phyloP scores from a whole-genome alignment of 352 stramenopile genomes.

The Phytophthora idaei region DNA sequence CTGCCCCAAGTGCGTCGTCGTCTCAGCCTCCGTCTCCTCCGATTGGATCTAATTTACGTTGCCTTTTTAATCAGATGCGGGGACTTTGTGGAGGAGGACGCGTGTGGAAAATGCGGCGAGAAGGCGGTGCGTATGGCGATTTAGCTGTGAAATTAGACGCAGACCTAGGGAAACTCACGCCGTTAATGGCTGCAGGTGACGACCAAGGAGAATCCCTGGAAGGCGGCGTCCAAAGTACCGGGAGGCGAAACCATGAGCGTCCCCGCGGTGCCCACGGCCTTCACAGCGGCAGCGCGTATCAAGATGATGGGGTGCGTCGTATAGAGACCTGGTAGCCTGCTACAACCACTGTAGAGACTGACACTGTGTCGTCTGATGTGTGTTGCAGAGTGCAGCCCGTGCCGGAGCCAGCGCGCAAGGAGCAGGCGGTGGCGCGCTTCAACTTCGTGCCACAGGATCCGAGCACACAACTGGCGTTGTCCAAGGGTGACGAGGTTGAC shows the following conservation, averaged over 20 bases:
- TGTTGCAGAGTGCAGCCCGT: constrained; percentile 33
- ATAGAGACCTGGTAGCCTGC: neutral
- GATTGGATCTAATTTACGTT: constrained; percentile 3
- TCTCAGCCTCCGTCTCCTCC: neutral
- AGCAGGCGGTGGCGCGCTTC: constrained; percentile 77
- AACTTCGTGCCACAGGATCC: constrained; percentile 80
- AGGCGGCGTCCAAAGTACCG: constrained; percentile 45
- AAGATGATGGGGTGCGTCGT: constrained; percentile 56
- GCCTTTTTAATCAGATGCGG: constrained; percentile 46
- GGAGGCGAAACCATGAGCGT: constrained; percentile 46
- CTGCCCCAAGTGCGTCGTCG: constrained; percentile 59
- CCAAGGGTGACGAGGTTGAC: constrained; percentile 73
- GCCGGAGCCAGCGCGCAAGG: constrained; percentile 46
- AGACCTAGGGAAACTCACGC: neutral
- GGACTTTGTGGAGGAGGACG: constrained; percentile 55
- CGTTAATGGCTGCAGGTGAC: constrained; percentile 35
- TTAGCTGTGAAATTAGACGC: neutral
- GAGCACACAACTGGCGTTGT: constrained; percentile 67
- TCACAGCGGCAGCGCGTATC: constrained; percentile 55
- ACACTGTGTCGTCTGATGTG: neutral
- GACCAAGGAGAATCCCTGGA: constrained; percentile 58
- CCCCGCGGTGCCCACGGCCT: constrained; percentile 69
- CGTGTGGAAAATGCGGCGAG: constrained; percentile 70
- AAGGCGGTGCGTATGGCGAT: constrained; percentile 48
- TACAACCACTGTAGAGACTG: neutral